Evolutionary conservation across 208 protist genomes (phyloP).

Genomic region (Angomonas deanei): DNA sequence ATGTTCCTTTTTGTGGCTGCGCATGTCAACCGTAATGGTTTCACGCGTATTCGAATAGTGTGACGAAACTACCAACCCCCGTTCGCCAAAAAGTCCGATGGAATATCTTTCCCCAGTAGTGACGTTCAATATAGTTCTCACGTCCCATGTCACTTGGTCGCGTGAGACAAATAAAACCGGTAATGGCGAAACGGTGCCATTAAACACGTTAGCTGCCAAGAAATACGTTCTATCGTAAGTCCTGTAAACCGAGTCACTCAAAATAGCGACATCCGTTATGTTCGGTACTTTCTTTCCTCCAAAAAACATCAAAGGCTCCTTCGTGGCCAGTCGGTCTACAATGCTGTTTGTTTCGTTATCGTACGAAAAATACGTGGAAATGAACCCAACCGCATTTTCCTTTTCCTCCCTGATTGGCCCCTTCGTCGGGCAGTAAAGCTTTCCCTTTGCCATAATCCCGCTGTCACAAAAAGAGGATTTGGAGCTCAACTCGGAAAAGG

Average conservation of each 20-base stretch:
- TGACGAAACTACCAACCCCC: not conserved
- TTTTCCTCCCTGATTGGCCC: too few relatives aligned
- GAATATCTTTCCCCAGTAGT: not conserved
- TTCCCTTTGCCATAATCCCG: conserved; percentile 37
- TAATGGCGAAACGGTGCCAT: not conserved
- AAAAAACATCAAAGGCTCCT: not conserved
- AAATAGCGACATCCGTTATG: not conserved
- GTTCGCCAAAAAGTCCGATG: not conserved
- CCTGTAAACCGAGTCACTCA: conserved; percentile 2
- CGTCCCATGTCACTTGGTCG: not conserved
- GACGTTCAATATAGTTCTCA: not conserved
- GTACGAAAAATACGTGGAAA: too few relatives aligned
- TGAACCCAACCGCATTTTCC: too few relatives aligned
- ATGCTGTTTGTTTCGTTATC: too few relatives aligned
- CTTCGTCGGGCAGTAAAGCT: conserved; percentile 41
- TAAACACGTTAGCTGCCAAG: not conserved
- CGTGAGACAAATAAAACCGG: not conserved
- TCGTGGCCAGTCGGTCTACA: not conserved
- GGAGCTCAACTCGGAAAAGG: conserved; percentile 20
- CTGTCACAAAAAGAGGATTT: conserved; percentile 42
- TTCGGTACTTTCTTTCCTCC: not conserved
- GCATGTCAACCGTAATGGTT: not conserved
- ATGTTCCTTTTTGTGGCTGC: not conserved
- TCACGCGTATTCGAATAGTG: not conserved
- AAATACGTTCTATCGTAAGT: too few relatives aligned